Evolutionary conservation across 2,329 filamentous ascomycete species (phyloP).

Genomic region (Paracorniculantispora psalliotae): DNA sequence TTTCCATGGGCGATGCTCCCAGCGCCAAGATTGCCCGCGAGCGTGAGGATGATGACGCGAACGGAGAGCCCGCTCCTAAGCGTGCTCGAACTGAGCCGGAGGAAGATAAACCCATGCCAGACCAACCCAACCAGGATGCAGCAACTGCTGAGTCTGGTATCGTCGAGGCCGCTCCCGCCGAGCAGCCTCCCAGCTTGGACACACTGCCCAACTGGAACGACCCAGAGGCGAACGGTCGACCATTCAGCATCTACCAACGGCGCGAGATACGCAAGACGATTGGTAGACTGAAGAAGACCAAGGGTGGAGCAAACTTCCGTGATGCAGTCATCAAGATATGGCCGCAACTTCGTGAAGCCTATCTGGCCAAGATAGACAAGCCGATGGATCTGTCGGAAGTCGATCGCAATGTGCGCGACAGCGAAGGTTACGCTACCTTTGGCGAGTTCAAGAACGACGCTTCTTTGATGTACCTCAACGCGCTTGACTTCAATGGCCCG

Average conservation of each 20-base stretch:
- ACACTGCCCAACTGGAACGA: conserved; percentile 38
- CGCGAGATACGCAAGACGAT: conserved; percentile 61
- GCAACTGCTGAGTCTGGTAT: conserved; percentile 15
- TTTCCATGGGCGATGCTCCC: conserved; percentile 51
- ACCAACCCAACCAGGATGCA: not conserved
- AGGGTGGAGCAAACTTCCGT: conserved; percentile 70
- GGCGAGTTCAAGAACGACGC: conserved; percentile 71
- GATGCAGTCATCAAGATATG: conserved; percentile 73
- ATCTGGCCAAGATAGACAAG: conserved; percentile 60
- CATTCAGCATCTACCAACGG: conserved; percentile 55
- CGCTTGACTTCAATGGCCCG: conserved; percentile 74
- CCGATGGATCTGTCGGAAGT: conserved; percentile 84
- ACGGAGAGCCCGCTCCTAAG: conserved; percentile 67
- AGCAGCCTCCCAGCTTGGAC: conserved; percentile 21
- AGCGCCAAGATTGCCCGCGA: conserved; percentile 63
- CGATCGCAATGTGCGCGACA: conserved; percentile 70
- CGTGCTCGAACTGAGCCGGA: conserved; percentile 67
- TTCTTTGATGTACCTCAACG: conserved; percentile 73
- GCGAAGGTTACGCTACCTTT: conserved; percentile 59
- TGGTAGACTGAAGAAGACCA: conserved; percentile 78
- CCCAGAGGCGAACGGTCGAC: conserved; percentile 37
- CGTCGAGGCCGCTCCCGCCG: conserved; percentile 7
- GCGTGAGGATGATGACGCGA: conserved; percentile 66
- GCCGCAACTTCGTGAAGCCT: conserved; percentile 70
- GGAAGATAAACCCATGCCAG: conserved; percentile 29